phyloP scores from a whole-genome alignment of 169 alveolate genomes.

The Babesia sp. region DNA sequence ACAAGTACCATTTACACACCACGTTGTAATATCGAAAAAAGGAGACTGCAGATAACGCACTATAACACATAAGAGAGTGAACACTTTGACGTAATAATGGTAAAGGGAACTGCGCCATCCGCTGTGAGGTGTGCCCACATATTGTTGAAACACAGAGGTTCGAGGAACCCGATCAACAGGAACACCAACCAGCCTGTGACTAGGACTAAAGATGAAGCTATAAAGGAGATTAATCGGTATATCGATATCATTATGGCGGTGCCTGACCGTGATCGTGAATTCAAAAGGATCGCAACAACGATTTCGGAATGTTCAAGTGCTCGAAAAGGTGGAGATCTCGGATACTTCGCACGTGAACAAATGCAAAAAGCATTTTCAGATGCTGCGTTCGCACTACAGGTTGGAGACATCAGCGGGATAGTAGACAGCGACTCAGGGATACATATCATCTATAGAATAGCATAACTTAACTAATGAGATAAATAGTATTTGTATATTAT shows the following conservation, averaged over 20 bases:
- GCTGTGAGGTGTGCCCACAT: constrained; percentile 84
- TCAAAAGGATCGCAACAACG: constrained; percentile 73
- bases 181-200: constrained; percentile 81
- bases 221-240: constrained; percentile 65
- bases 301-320: constrained; percentile 84
- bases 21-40: no score
- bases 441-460: constrained; percentile 86
- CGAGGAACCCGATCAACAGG: constrained; percentile 87
- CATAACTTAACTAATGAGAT: constrained; percentile 41
- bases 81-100: neutral
- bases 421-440: constrained; percentile 88
- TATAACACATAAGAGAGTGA: no score
- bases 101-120: neutral
- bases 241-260: constrained; percentile 64
- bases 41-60: no score
- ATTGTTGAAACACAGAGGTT: constrained; percentile 84
- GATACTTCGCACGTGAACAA: constrained; percentile 79
- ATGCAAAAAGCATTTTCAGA: constrained; percentile 87
- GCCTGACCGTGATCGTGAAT: constrained; percentile 48
- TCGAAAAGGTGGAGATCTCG: constrained; percentile 87
- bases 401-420: constrained; percentile 84
- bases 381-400: constrained; percentile 81
- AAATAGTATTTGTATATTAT: neutral
- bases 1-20: no score
- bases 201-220: constrained; percentile 85